Evolutionary conservation across 1,284 basidiomycete genomes (phyloP).

Genomic region (Cystobasidium slooffiae): DNA sequence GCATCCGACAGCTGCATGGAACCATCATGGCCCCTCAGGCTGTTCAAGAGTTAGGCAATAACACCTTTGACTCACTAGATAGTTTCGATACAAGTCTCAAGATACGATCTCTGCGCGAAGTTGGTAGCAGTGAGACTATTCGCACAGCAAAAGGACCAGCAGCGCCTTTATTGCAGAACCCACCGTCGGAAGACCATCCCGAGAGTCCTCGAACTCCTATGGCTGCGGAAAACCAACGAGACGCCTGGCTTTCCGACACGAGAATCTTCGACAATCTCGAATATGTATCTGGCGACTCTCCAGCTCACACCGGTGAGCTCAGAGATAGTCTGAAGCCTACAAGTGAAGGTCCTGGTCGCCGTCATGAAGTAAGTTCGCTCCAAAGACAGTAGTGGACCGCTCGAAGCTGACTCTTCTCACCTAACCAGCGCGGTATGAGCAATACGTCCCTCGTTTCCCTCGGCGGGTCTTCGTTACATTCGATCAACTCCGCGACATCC

Average conservation of each 20-base stretch:
- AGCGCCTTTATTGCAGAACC: background rate
- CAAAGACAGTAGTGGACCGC: background rate
- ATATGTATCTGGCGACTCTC: background rate
- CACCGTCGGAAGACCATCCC: background rate
- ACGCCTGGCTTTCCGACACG: conserved; percentile 21
- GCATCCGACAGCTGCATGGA: conserved; percentile 11
- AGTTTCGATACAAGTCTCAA: background rate
- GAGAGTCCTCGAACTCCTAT: conserved; percentile 4
- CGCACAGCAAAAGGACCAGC: conserved; percentile 7
- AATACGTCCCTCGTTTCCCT: conserved; percentile 44
- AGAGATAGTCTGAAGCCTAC: background rate
- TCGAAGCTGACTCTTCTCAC: conserved; percentile 33
- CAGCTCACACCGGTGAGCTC: background rate
- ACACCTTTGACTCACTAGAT: conserved; percentile 14
- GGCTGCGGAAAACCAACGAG: background rate
- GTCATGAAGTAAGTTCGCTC: conserved; percentile 6
- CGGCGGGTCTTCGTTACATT: conserved; percentile 43
- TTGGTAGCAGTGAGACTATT: conserved; percentile 39
- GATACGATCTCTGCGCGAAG: conserved; percentile 10
- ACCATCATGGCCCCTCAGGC: conserved; percentile 7
- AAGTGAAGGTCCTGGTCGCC: background rate
- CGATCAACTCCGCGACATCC: conserved; percentile 40
- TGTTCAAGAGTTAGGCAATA: background rate
- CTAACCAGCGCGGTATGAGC: conserved; percentile 30
- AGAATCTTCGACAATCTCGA: conserved; percentile 42